These are phyloP conservation scores for Ajuga reptans DNA, from an alignment of 305 asterid genomes.

Conservation along the genomic window DNA sequence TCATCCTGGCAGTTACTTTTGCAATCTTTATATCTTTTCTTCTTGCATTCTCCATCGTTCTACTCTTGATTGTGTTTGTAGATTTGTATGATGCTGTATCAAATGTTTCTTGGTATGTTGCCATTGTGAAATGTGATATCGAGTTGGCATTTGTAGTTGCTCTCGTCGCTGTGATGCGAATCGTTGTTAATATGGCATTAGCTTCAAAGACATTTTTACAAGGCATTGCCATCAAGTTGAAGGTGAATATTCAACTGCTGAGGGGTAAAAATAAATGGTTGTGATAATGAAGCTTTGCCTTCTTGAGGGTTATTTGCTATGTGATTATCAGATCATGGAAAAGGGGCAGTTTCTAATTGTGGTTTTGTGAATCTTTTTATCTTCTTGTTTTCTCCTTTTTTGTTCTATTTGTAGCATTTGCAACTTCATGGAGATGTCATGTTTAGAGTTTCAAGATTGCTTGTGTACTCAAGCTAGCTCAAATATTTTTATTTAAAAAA, in stretches of 20 bases:
- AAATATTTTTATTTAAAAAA: too few species aligned
- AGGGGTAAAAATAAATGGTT: not conserved
- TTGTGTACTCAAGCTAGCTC: too few species aligned
- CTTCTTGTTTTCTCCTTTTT: too few species aligned
- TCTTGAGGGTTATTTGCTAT: not conserved
- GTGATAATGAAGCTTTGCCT: not conserved
- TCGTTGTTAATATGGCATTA: not conserved
- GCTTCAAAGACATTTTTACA: constrained; percentile 12
- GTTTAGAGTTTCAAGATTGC: too few species aligned
- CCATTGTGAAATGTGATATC: constrained; percentile 17
- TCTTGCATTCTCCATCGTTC: constrained; percentile 20
- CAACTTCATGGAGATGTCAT: too few species aligned
- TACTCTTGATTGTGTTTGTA: constrained; percentile 18
- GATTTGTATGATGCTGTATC: constrained; percentile 13
- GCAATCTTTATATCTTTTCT: constrained; percentile 24
- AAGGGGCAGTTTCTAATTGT: too few species aligned
- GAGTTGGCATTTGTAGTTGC: constrained; percentile 24
- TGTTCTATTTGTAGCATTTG: too few species aligned
- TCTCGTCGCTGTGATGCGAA: constrained; percentile 16
- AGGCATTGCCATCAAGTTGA: not conserved
- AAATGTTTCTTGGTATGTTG: constrained; percentile 5
- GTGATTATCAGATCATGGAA: not conserved
- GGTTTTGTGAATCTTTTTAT: too few species aligned
- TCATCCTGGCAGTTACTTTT: constrained; percentile 24
- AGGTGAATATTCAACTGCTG: constrained; percentile 14